These are phyloP conservation scores for Tetraselmis striata DNA, from an alignment of 139 green algal species.

Conservation along the genomic window DNA sequence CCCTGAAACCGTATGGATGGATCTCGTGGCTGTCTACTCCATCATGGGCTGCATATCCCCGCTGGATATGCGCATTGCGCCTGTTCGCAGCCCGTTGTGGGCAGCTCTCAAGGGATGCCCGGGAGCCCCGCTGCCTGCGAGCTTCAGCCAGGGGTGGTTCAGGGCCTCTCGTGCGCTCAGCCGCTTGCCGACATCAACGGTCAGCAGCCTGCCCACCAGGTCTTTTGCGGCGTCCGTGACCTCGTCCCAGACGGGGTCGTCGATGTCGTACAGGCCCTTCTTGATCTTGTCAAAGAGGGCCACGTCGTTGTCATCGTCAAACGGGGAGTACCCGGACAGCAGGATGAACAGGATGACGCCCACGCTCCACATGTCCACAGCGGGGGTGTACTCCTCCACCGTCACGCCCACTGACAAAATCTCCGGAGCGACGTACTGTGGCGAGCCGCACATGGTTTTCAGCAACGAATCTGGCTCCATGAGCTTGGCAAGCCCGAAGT, in stretches of 20 bases:
- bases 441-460: constrained; percentile 68
- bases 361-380: constrained; percentile 76
- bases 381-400: constrained; percentile 34
- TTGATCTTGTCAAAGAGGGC: background rate
- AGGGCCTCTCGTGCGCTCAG: constrained; percentile 62
- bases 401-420: constrained; percentile 48
- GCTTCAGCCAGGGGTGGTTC: constrained; percentile 60
- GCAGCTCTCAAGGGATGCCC: background rate
- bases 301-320: constrained; percentile 24
- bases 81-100: background rate
- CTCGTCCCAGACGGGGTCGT: background rate
- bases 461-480: constrained; percentile 61
- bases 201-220: constrained; percentile 58
- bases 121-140: background rate
- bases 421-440: constrained; percentile 63
- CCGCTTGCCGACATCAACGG: constrained; percentile 44
- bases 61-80: background rate
- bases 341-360: constrained; percentile 71
- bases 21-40: too few species aligned
- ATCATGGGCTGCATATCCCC: background rate
- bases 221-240: constrained; percentile 45
- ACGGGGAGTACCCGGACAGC: constrained; percentile 59
- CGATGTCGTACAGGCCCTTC: background rate
- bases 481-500: constrained; percentile 79
- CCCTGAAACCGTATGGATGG: too few species aligned